Conservation (phyloP, 2,329 filamentous ascomycete species). For the Gnomoniopsis smithogilvyi region DNA sequence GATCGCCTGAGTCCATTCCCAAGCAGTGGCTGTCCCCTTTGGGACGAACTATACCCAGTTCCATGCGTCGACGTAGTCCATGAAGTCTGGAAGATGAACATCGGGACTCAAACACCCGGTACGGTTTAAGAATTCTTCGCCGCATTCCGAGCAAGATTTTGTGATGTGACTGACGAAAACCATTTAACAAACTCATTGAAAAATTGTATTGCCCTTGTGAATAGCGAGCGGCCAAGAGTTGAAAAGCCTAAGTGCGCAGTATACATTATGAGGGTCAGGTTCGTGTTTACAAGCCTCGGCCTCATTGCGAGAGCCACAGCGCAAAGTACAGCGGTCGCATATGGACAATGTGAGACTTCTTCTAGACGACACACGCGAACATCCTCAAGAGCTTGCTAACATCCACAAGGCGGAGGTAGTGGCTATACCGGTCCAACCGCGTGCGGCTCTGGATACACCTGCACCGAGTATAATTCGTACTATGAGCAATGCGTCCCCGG, state of each 20-base stretch:
- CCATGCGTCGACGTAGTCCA: no score
- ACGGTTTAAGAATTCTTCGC: no score
- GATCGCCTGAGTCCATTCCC: not conserved
- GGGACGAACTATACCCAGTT: no score
- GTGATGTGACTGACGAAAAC: no score
- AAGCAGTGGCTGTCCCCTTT: no score
- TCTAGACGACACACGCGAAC: no score
- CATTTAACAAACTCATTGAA: not conserved
- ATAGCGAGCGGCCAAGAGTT: not conserved
- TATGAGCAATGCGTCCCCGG: slow-evolving; percentile 16
- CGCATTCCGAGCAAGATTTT: no score
- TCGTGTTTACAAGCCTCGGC: not conserved
- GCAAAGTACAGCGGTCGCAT: slow-evolving; percentile 13
- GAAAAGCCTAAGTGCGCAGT: not conserved
- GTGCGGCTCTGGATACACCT: slow-evolving; percentile 21
- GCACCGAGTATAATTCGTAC: slow-evolving; percentile 21
- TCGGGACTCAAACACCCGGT: no score
- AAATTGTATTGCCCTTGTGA: not conserved
- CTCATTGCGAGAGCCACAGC: slow-evolving; percentile 4
- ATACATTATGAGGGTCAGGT: not conserved
- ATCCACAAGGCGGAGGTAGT: slow-evolving; percentile 17
- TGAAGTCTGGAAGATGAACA: no score
- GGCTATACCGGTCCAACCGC: slow-evolving; percentile 16
- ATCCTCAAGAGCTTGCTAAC: not conserved
- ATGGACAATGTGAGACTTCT: slow-evolving; percentile 10